Conservation (phyloP, 2,329 filamentous ascomycete genomes). For the Gaeumannomyces sp. region DNA sequence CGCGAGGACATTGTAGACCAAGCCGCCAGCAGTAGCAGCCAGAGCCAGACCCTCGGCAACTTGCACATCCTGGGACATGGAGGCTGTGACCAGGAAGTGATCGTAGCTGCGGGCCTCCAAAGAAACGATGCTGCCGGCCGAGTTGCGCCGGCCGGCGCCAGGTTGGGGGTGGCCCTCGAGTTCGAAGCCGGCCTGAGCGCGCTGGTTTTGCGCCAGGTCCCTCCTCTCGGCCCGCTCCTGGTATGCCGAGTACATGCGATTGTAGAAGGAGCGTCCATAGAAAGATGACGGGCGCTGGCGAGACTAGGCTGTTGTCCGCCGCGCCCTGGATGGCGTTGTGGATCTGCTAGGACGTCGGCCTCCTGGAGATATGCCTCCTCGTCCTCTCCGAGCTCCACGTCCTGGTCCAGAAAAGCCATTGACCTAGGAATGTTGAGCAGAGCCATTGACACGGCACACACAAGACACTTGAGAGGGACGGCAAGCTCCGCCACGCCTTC, state of each 20-base stretch:
- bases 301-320: constrained; percentile 47
- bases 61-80: constrained; percentile 44
- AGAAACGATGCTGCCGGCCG: constrained; percentile 55
- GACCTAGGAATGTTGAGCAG: constrained; percentile 62
- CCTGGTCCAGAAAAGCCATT: constrained; percentile 49
- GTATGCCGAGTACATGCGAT: constrained; percentile 60
- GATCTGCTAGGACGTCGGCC: constrained; percentile 62
- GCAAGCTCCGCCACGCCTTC: constrained; percentile 44
- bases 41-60: constrained; percentile 45
- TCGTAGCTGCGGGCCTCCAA: constrained; percentile 56
- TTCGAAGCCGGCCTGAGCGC: constrained; percentile 51
- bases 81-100: constrained; percentile 45
- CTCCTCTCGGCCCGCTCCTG: constrained; percentile 55
- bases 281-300: constrained; percentile 68
- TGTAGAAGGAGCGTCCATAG: constrained; percentile 75
- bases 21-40: constrained; percentile 41
- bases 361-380: constrained; percentile 61
- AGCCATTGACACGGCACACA: constrained; percentile 63
- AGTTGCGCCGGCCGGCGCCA: constrained; percentile 45
- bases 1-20: constrained; percentile 48
- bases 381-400: constrained; percentile 34
- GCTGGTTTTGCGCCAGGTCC: constrained; percentile 52
- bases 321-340: constrained; percentile 64
- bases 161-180: constrained; percentile 32
- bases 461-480: constrained; percentile 61